Evolutionary conservation across 139 green algal species (phyloP), one percentile per base, ranked within the genome.

Genomic region (Tetratostichococcus sp.): DNA sequence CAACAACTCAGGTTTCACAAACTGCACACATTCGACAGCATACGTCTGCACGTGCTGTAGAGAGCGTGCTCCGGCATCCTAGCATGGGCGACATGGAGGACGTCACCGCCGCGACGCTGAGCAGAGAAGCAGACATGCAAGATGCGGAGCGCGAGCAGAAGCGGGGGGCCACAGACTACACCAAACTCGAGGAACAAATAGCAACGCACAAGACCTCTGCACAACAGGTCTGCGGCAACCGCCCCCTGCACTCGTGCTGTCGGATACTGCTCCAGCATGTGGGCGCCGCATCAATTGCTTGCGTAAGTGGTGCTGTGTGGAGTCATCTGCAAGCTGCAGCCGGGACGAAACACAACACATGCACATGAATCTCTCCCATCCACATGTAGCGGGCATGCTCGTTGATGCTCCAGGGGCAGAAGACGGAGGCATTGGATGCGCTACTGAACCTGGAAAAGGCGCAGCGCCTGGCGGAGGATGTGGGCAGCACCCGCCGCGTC

Each of bases 371-470:
- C n/a, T n/a, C n/a, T n/a, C n/a, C n/a, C n/a, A n/a, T n/a, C n/a
- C n/a, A n/a, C n/a, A n/a, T n/a, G n/a, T n/a, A n/a, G n/a, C n/a
- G n/a, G n/a, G 26, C 2, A 21, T 35, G n/a, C n/a, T 69, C 4
- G 4, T 14, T 2, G 2, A 21, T 34, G 5, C 65, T 33, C 14
- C 77, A 82, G 50, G 80, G 75, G 26, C 67, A 75, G 23, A 33
- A 62, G 23, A 65, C 82, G 33, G 79, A 82, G 35, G 86, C 89
- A 0, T 68, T 97, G 0, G 91, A 98, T 34, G 84, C 70, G 0
- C 80, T 97, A 75, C 82, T 98, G 25, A 85, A 80, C 25, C 68
- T 97, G 21, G 94, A 98, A 84, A 97, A 97, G 82, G 77, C 79
- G 72, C 83, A 87, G 30, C 87, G 94, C 0, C 69, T 97, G 39